Evolutionary conservation across 2,329 filamentous ascomycete genomes (phyloP).

Genomic region (Rutstroemia sp.): DNA sequence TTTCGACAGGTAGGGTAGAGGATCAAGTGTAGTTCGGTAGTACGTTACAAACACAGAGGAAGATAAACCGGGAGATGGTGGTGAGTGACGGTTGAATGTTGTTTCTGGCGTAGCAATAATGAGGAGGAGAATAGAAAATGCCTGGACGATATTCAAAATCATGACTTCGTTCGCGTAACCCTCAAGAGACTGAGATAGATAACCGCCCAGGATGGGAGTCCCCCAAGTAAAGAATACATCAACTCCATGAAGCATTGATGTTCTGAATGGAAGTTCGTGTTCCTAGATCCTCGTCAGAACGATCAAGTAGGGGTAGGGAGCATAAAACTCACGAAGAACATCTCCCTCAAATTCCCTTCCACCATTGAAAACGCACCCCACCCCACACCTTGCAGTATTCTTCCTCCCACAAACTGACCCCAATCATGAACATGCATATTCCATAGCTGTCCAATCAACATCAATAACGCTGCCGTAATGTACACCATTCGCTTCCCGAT

Average conservation of each 20-base stretch:
- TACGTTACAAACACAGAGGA: conserved; percentile 8
- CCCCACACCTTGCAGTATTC: conserved; percentile 49
- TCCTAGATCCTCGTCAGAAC: not conserved
- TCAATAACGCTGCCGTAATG: conserved; percentile 36
- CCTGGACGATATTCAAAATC: conserved; percentile 42
- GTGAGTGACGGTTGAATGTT: conserved; percentile 37
- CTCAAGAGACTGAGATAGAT: conserved; percentile 34
- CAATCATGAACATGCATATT: conserved; percentile 39
- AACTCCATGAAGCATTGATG: not conserved
- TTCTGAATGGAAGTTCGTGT: conserved; percentile 23
- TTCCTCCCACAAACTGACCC: conserved; percentile 42
- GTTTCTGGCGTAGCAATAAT: conserved; percentile 46
- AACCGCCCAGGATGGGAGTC: conserved; percentile 45
- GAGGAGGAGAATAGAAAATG: conserved; percentile 40
- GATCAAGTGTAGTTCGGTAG: conserved; percentile 6
- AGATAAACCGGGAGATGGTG: not conserved
- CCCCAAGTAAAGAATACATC: conserved; percentile 41
- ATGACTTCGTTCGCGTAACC: conserved; percentile 44
- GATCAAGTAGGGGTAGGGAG: too few relatives aligned
- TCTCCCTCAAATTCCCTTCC: conserved; percentile 46
- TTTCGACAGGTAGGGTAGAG: conserved; percentile 10
- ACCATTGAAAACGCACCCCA: conserved; percentile 53
- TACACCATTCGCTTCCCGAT: conserved; percentile 49
- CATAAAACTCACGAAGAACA: conserved; percentile 42
- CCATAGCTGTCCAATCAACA: conserved; percentile 45